A percentile compares a stretch with the other conserved stretches of the same genome.
These are phyloP conservation scores for Incumbomyces lentus DNA, from an alignment of 2,329 filamentous ascomycete species.

Conservation along the genomic window DNA sequence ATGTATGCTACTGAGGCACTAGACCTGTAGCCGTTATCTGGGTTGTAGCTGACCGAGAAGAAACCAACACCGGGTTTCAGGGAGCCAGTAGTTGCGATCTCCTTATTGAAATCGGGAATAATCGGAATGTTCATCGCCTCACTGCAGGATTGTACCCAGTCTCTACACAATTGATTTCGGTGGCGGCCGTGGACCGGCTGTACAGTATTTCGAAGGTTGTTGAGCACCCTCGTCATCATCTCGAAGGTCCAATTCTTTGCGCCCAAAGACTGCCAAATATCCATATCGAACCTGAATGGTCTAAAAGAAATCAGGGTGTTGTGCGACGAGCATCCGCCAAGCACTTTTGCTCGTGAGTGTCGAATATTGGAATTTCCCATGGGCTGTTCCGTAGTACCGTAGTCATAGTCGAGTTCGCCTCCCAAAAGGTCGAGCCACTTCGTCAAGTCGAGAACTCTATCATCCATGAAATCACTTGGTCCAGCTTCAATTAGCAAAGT, in stretches of 20 bases:
- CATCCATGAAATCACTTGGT: conserved; percentile 79
- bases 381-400: conserved; percentile 78
- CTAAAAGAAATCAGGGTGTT: conserved; percentile 91
- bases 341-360: conserved; percentile 83
- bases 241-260: conserved; percentile 81
- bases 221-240: conserved; percentile 68
- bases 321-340: conserved; percentile 86
- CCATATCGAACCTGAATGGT: conserved; percentile 78
- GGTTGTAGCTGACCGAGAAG: conserved; percentile 86
- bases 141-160: conserved; percentile 77
- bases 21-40: conserved; percentile 72
- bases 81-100: conserved; percentile 63
- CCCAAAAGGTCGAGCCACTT: conserved; percentile 79
- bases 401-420: conserved; percentile 84
- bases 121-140: conserved; percentile 69
- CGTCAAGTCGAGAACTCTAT: conserved; percentile 74
- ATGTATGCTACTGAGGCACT: conserved; percentile 87
- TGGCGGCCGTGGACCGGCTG: conserved; percentile 78
- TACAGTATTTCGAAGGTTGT: conserved; percentile 80
- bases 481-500: conserved; percentile 80
- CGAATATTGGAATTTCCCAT: conserved; percentile 82
- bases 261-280: conserved; percentile 72
- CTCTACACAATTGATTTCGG: conserved; percentile 81
- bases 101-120: conserved; percentile 74
- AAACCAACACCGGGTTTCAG: conserved; percentile 73